Base-by-base conservation (phyloP, 169 alveolate species). In the Plasmodium coatneyi region DNA sequence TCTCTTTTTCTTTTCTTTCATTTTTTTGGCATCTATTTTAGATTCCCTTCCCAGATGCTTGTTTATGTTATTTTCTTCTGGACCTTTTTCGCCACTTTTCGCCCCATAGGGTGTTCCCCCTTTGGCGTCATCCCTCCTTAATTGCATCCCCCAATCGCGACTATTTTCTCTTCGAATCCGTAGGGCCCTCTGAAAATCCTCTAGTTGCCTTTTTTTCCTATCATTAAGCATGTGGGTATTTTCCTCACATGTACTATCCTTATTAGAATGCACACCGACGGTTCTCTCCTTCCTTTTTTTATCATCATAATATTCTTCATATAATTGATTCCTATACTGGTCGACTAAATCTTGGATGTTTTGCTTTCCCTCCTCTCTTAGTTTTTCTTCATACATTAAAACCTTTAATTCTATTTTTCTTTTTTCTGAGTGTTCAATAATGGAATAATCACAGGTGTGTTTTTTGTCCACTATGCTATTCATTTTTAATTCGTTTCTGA, bases 201-300 rank as follows among this genome's bases (percentile, higher is more conserved):
- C 80, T 43, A 91, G 16, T 81, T 91, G 95, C n/a, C 25, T 91
- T 46, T 74, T 91, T 39, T 91, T 91, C 60, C 49, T 91, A 66
- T 91, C 95, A 91, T 81, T 91, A 80, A 80, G 86, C 72, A 80
- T 91, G 56, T 91, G 95, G 12, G 84, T 91, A 82, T 91, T 91
- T 72, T 91, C 95, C 52, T 91, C 83, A 12, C 84, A 16, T 4
- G 81, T 82, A 34, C 1, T 71, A 22, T 22, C 36, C 16, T 84
- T 80, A 81, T 91, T 91, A 49, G 39, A n/a, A 81, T 43, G 25
- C 36, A 54, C 25, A 16, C 72, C 52, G 25, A 12, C 81, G 9
- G 76, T 66, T 25, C 60, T 70, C 36, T 91, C 95, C 41, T 74
- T 76, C 54, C n/a, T 74, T 49, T 91, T 91, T 81, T 81, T 91